Evolutionary conservation across 148 eudicot species (phyloP).

Genomic region (Amaranthus cruentus): DNA sequence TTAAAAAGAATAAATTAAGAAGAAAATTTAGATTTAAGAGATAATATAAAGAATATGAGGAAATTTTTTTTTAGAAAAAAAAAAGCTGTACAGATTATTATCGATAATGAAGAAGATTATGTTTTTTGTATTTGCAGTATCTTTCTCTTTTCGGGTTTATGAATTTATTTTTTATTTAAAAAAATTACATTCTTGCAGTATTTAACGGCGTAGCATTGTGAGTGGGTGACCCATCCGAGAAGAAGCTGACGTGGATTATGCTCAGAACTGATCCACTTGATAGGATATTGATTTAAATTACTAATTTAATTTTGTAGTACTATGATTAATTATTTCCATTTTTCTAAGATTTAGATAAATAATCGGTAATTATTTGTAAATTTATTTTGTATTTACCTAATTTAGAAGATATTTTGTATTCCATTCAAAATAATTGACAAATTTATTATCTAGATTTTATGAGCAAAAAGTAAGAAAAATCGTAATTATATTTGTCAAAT

Average conservation of each 20-base stretch:
- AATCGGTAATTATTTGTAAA: background rate
- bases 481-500: too few relatives aligned
- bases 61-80: background rate
- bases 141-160: background rate
- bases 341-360: background rate
- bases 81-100: too few relatives aligned
- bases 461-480: too few relatives aligned
- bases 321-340: too few relatives aligned
- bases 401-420: too few relatives aligned
- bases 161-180: too few relatives aligned
- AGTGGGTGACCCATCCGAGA: slow-evolving; percentile 13
- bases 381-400: too few relatives aligned
- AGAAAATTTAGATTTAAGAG: slow-evolving; percentile 12
- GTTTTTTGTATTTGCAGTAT: background rate
- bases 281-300: background rate
- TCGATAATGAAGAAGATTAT: slow-evolving; percentile 1
- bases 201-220: background rate
- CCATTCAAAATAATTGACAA: too few relatives aligned
- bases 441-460: too few relatives aligned
- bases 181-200: too few relatives aligned
- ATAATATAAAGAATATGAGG: slow-evolving; percentile 17
- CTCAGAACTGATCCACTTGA: slow-evolving; percentile 9
- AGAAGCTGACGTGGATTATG: slow-evolving; percentile 24
- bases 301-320: background rate
- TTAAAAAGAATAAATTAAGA: background rate